These are phyloP conservation scores for Mycena rebaudengoi DNA, from an alignment of 768 basidiomycete species.

Conservation along the genomic window DNA sequence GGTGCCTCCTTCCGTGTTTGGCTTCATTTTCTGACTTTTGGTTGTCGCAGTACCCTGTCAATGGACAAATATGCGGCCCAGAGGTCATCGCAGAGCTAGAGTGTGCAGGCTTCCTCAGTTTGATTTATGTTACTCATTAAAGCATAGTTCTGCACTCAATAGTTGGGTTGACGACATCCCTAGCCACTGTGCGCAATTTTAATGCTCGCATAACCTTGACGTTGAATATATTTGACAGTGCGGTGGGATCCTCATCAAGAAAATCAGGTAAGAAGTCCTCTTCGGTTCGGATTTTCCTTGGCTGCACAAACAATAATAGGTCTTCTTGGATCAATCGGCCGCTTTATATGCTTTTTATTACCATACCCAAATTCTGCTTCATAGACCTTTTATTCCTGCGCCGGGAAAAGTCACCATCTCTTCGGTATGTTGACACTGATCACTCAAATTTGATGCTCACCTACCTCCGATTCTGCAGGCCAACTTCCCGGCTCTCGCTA, in stretches of 20 bases:
- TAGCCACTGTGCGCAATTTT: conserved; percentile 4
- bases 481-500: conserved; percentile 26
- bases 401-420: not conserved
- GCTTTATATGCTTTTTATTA: conserved; percentile 20
- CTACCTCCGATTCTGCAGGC: conserved; percentile 56
- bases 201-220: too few species aligned
- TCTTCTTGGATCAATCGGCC: conserved; percentile 24
- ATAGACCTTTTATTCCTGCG: conserved; percentile 17
- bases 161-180: conserved; percentile 14
- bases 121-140: not conserved
- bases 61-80: not conserved
- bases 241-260: conserved; percentile 20
- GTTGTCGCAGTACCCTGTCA: conserved; percentile 10
- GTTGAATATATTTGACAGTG: not conserved
- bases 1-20: not conserved
- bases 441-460: conserved; percentile 9
- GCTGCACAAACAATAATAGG: not conserved
- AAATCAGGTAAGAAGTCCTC: not conserved
- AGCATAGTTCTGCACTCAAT: conserved; percentile 14
- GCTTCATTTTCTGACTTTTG: not conserved
- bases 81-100: conserved; percentile 3
- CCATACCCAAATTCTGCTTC: conserved; percentile 21
- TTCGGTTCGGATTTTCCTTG: not conserved
- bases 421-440: not conserved
- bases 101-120: not conserved